A percentile compares a stretch with the other conserved stretches of the same genome.
These are phyloP conservation scores for Penicillium psychrosexuale DNA, from an alignment of 2,329 filamentous ascomycete genomes.

Conservation along the genomic window DNA sequence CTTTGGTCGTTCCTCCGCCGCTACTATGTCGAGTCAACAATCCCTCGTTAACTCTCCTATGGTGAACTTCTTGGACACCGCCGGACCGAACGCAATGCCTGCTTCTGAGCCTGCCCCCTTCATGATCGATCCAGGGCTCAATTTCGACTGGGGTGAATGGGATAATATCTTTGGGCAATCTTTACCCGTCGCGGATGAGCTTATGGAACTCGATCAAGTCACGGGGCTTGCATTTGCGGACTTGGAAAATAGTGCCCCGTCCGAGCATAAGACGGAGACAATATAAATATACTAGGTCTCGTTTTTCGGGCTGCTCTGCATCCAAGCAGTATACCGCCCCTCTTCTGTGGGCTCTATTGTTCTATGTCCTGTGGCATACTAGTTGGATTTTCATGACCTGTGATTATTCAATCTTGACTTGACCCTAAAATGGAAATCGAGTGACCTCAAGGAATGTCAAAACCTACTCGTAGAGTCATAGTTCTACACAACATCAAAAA, in stretches of 20 bases:
- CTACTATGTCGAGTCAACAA: background rate
- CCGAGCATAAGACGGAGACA: background rate
- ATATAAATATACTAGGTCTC: background rate
- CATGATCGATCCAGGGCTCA: constrained; percentile 40
- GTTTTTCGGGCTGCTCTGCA: background rate
- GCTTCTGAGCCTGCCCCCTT: constrained; percentile 25
- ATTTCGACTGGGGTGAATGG: constrained; percentile 51
- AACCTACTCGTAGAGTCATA: too few species aligned
- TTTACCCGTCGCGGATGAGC: constrained; percentile 43
- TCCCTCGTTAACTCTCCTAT: background rate
- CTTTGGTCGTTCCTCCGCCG: background rate
- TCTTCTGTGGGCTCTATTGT: background rate
- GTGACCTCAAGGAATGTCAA: too few species aligned
- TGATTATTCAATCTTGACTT: background rate
- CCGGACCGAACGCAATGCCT: background rate
- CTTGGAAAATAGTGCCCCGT: background rate
- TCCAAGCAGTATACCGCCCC: too few species aligned
- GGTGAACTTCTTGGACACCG: constrained; percentile 23
- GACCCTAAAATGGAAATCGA: background rate
- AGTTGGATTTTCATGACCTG: background rate
- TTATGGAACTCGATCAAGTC: constrained; percentile 44
- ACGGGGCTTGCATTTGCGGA: constrained; percentile 25
- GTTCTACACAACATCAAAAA: too few species aligned
- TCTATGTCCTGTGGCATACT: background rate
- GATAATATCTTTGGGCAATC: constrained; percentile 49